Conservation (phyloP, 768 basidiomycete species). For the Calvatia gigantea region DNA sequence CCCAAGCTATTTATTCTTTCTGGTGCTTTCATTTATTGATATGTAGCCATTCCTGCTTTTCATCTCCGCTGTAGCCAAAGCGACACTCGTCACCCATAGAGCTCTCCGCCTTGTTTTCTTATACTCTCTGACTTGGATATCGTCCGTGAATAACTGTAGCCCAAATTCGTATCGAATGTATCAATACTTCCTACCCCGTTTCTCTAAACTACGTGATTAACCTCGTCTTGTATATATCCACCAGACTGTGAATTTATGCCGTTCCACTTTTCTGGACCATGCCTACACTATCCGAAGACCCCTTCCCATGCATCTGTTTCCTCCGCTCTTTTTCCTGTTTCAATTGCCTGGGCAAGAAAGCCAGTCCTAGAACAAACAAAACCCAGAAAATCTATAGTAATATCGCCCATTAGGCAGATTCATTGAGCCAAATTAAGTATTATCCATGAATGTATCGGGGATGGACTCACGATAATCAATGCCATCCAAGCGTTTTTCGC, state of each 20-base stretch:
- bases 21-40: conserved; percentile 8
- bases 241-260: neutral
- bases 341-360: conserved; percentile 43
- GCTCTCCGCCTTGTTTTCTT: neutral
- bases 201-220: neutral
- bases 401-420: conserved; percentile 7
- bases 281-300: conserved; percentile 15
- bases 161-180: conserved; percentile 10
- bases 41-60: conserved; percentile 6
- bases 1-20: conserved; percentile 8
- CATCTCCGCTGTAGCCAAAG: conserved; percentile 9
- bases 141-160: conserved; percentile 9
- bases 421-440: conserved; percentile 3
- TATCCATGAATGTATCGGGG: neutral
- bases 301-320: conserved; percentile 9
- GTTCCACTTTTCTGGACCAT: neutral
- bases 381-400: conserved; percentile 42
- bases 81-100: neutral
- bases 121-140: neutral
- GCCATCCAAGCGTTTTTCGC: conserved; percentile 48
- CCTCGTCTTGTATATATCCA: conserved; percentile 6
- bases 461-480: conserved; percentile 33
- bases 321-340: conserved; percentile 31
- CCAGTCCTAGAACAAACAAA: conserved; percentile 38
- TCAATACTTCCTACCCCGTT: conserved; percentile 6